Conservation (phyloP, 129 eudicot genomes). For the Apium graveolens region DNA sequence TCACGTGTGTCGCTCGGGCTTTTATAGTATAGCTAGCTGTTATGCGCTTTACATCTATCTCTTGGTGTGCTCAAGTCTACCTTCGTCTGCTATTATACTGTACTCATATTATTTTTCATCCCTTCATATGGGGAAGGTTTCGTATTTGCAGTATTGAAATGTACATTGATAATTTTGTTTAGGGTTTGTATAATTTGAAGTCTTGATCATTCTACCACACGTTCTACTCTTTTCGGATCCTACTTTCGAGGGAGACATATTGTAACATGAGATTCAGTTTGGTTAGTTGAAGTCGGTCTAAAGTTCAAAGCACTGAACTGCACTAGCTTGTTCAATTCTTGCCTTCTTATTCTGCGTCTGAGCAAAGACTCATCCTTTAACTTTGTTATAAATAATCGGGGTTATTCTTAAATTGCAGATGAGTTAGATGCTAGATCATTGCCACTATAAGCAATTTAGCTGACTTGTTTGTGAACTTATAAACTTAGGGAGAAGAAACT, state of each 20-base stretch:
- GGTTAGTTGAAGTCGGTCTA: neutral
- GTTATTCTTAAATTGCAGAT: neutral
- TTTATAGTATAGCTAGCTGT: conserved; percentile 12
- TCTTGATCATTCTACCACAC: no score
- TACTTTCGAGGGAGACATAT: neutral
- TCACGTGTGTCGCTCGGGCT: conserved; percentile 31
- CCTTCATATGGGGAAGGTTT: neutral
- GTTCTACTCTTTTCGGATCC: neutral
- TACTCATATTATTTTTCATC: neutral
- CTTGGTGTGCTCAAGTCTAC: conserved; percentile 5
- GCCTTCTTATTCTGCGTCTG: neutral
- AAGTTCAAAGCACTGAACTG: neutral
- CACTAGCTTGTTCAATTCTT: neutral
- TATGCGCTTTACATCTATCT: neutral
- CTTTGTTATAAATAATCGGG: neutral
- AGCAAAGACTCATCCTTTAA: neutral
- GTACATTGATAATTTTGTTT: neutral
- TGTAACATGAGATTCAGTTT: neutral
- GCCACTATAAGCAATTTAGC: neutral
- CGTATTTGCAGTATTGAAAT: neutral
- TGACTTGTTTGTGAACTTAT: neutral
- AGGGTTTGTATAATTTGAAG: neutral
- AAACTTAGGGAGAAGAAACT: neutral
- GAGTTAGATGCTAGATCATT: neutral
- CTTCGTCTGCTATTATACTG: neutral